Base-by-base conservation (phyloP, 2,329 filamentous ascomycete genomes). In the Coleophoma cylindrospora region DNA sequence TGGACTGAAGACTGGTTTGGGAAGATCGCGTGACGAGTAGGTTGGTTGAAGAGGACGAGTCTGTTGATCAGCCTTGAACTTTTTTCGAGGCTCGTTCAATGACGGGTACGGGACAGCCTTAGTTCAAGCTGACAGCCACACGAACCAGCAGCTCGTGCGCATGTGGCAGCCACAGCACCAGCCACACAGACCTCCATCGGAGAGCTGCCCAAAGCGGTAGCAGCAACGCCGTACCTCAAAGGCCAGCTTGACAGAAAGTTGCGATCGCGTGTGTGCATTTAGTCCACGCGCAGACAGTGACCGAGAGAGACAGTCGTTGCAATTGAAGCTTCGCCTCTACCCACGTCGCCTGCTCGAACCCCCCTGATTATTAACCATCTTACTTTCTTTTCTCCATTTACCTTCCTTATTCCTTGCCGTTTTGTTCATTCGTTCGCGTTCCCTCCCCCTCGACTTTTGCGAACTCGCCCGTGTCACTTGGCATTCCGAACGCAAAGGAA, bases 261-360 rank as follows among this genome's bases (percentile, higher is more conserved):
- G 19, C 22, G 27, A 27, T 27, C 27, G 27, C 27, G 27, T 27
- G 27, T 27, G 27, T 27, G 27, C 27, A 27, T 27, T 10, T 27
- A 27, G 27, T 27, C 27, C 7, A 27, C 27, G 27, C 27, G 27
- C 27, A 8, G 27, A 27, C 27, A 27, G 21, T 21, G 41, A 13
- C 6, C 74, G 70, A 86, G 85, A 83, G 83, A 85, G 8, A 71
- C 70, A 83, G 83, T 8, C 87, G 63, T 82, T 76, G 17, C 81
- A 75, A 40, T 71, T 61, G 49, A 48, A 52, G 51, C 50, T 57
- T 50, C 47, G 54, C 48, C 47, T 55, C 51, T 44, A 58, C 50
- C 52, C 49, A 47, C 50, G 14, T 57, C 47, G 48, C 50, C 51
- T 19, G 34, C 34, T 50, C 54, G 19, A 33, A 22, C 41, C 41